A percentile compares a stretch with the other conserved stretches of the same genome.
Evolutionary conservation across 352 stramenopile species (phyloP).

Genomic region (Pythium coloratum): DNA sequence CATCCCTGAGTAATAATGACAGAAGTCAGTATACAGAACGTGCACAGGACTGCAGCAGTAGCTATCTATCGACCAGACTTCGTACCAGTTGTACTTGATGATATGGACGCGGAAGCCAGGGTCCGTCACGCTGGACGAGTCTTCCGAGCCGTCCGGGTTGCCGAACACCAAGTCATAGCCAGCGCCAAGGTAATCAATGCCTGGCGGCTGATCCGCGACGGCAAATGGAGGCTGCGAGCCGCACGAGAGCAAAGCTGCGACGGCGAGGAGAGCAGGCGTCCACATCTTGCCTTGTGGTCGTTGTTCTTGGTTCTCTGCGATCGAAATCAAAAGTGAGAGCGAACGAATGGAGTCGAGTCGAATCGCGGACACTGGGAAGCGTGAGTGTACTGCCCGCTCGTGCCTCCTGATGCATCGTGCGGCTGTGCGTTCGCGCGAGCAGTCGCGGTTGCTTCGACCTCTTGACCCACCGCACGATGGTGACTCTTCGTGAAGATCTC

Average conservation of each 20-base stretch:
- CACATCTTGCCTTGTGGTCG: neutral
- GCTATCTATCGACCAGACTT: neutral
- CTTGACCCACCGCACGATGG: neutral
- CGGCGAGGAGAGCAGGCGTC: neutral
- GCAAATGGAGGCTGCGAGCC: neutral
- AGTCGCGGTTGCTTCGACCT: neutral
- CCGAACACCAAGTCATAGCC: constrained; percentile 35
- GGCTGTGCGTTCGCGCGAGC: neutral
- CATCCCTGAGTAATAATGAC: constrained; percentile 3
- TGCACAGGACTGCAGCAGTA: too few relatives aligned
- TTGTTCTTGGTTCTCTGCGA: neutral
- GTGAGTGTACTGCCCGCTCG: neutral
- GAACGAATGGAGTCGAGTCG: neutral
- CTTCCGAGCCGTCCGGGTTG: constrained; percentile 29
- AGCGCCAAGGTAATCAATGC: constrained; percentile 32
- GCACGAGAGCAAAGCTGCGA: neutral
- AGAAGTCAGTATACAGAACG: neutral
- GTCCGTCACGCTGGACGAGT: constrained; percentile 28
- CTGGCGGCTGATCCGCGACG: constrained; percentile 21
- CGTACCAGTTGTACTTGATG: constrained; percentile 33
- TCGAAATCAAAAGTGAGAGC: neutral
- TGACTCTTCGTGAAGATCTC: neutral
- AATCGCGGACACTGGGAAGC: too few relatives aligned
- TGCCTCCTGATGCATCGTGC: neutral
- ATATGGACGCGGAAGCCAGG: constrained; percentile 28